Percentiles rank a stretch among this genome's conserved stretches.
Evolutionary conservation across 257 asterid species (phyloP).

Genomic region (Mitragyna speciosa): DNA sequence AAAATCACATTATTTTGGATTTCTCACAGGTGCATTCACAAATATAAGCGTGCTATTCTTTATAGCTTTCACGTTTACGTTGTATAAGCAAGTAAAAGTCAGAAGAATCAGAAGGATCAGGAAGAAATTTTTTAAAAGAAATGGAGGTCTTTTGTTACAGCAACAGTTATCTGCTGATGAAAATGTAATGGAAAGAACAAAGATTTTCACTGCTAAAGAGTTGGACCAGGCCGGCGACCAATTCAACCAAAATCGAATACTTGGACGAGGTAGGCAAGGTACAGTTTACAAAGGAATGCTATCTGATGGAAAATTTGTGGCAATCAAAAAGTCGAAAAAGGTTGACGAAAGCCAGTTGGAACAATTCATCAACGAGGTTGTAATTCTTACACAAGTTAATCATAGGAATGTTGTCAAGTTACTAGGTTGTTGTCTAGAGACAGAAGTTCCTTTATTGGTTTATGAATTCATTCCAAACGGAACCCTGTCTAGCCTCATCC

Average conservation of each 20-base stretch:
- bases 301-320: background rate
- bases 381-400: conserved; percentile 1
- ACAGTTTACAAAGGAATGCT: conserved; percentile 1
- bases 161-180: conserved; percentile 23
- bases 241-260: background rate
- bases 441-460: conserved; percentile 2
- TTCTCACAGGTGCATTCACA: background rate
- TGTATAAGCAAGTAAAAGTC: conserved; percentile 9
- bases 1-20: background rate
- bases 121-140: conserved; percentile 23
- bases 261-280: background rate
- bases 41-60: conserved; percentile 1
- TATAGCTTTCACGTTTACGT: background rate
- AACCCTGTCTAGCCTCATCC: background rate
- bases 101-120: conserved; percentile 7
- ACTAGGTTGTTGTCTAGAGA: conserved; percentile 5
- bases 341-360: background rate
- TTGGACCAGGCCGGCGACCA: conserved; percentile 13
- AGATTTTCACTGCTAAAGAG: conserved; percentile 19
- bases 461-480: conserved; percentile 1
- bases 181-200: conserved; percentile 14
- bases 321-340: background rate
- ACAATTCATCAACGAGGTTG: conserved; percentile 11
- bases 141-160: conserved; percentile 25
- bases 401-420: conserved; percentile 2